Conservation (phyloP, 306 rosid genomes). For the Begonia fuchsioides region DNA sequence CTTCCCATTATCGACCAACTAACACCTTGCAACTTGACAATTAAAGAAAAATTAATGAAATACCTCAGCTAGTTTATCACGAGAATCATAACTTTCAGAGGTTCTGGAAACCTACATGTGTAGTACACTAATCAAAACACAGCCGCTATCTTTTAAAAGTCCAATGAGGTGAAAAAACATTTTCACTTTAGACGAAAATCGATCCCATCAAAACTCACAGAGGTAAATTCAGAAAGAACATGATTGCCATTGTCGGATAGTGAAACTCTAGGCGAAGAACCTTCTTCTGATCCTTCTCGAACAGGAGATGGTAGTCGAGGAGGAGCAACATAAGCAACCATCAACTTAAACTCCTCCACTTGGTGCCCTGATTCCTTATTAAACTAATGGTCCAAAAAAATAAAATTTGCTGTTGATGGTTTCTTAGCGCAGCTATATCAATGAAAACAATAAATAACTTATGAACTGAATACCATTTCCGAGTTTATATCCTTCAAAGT, state of each 20-base stretch:
- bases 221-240: constrained; percentile 33
- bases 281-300: constrained; percentile 81
- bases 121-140: constrained; percentile 4
- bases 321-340: constrained; percentile 71
- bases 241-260: constrained; percentile 63
- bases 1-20: neutral
- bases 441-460: no score
- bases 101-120: constrained; percentile 45
- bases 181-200: constrained; percentile 1
- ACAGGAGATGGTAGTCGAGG: constrained; percentile 83
- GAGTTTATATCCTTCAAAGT: constrained; percentile 49
- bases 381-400: constrained; percentile 33
- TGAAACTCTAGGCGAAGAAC: constrained; percentile 73
- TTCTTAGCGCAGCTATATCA: no score
- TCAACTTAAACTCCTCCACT: constrained; percentile 67
- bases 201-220: constrained; percentile 29
- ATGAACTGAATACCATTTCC: constrained; percentile 41
- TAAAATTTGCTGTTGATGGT: neutral
- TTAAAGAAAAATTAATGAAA: constrained; percentile 3
- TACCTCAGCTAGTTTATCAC: constrained; percentile 57
- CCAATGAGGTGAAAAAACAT: neutral
- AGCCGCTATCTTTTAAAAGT: constrained; percentile 2
- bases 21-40: neutral
- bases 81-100: constrained; percentile 20
- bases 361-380: constrained; percentile 60